A percentile compares a stretch with the other conserved stretches of the same genome.
Conservation (phyloP, 768 basidiomycete genomes). For the Trametes cinnabarina region DNA sequence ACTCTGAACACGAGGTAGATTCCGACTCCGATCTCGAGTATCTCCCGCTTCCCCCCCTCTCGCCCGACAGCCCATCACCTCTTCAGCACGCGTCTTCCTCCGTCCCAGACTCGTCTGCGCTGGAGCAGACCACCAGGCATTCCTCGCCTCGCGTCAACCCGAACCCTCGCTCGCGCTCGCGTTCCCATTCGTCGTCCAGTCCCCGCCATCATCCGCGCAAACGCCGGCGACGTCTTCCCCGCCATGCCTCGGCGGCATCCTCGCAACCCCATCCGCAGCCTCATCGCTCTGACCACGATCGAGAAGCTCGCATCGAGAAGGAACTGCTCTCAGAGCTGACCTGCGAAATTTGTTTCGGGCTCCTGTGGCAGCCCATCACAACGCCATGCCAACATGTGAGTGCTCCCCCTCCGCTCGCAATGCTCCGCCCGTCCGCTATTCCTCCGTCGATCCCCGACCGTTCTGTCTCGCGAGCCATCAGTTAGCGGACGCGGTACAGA, state of each 20-base stretch:
- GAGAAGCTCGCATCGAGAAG: constrained; percentile 50
- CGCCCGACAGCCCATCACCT: background rate
- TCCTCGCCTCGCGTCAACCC: constrained; percentile 3
- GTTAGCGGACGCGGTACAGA: background rate
- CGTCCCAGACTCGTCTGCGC: background rate
- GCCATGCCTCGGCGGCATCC: constrained; percentile 23
- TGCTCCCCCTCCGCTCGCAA: constrained; percentile 19
- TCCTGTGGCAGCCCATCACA: constrained; percentile 85
- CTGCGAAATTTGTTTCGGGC: constrained; percentile 88
- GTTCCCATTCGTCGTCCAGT: constrained; percentile 5
- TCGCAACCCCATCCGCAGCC: constrained; percentile 34
- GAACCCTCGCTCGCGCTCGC: constrained; percentile 9
- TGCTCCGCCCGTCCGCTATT: background rate
- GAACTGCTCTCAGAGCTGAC: constrained; percentile 67
- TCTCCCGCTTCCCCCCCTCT: constrained; percentile 9
- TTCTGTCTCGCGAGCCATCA: background rate
- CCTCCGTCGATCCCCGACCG: background rate
- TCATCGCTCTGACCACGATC: constrained; percentile 26
- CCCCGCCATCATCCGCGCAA: constrained; percentile 30
- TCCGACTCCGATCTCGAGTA: constrained; percentile 19
- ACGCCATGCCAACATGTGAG: constrained; percentile 93
- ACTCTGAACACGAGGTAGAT: constrained; percentile 33
- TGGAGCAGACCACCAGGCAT: background rate
- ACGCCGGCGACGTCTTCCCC: constrained; percentile 27
- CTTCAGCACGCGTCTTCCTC: background rate